These are phyloP conservation scores for Hypoxylon lienhwacheense DNA, from an alignment of 495 filamentous ascomycete species.

Conservation along the genomic window DNA sequence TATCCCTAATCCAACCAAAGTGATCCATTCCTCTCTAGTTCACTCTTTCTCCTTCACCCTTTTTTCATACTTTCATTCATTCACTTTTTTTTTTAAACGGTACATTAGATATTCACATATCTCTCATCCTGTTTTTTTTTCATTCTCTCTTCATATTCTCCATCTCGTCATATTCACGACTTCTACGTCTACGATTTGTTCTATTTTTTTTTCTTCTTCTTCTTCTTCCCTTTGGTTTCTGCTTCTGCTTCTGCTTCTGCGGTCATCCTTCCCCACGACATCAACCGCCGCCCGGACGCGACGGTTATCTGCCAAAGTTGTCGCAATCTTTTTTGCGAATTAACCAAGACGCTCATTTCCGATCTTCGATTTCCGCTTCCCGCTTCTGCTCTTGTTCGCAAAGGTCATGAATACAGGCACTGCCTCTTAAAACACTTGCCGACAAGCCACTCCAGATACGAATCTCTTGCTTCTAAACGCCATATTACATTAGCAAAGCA, in stretches of 20 bases:
- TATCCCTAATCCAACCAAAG: conserved; percentile 1
- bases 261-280: conserved; percentile 6
- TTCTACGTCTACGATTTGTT: neutral
- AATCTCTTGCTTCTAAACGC: too few species aligned
- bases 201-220: too few species aligned
- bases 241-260: neutral
- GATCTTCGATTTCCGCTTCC: too few species aligned
- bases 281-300: conserved; percentile 28
- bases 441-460: conserved; percentile 7
- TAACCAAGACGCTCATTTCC: conserved; percentile 1
- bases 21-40: too few species aligned
- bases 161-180: neutral
- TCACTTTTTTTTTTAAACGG: too few species aligned
- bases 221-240: neutral
- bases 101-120: neutral
- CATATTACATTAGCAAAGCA: too few species aligned
- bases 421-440: conserved; percentile 7
- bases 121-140: neutral
- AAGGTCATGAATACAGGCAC: conserved; percentile 12
- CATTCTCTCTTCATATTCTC: conserved; percentile 6
- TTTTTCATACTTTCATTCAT: too few species aligned
- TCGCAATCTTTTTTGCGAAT: too few species aligned
- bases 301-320: conserved; percentile 8
- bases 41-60: too few species aligned
- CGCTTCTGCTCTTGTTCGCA: neutral